phyloP scores from a whole-genome alignment of 2,329 filamentous ascomycete species.

The Fusarium agapanthi region DNA sequence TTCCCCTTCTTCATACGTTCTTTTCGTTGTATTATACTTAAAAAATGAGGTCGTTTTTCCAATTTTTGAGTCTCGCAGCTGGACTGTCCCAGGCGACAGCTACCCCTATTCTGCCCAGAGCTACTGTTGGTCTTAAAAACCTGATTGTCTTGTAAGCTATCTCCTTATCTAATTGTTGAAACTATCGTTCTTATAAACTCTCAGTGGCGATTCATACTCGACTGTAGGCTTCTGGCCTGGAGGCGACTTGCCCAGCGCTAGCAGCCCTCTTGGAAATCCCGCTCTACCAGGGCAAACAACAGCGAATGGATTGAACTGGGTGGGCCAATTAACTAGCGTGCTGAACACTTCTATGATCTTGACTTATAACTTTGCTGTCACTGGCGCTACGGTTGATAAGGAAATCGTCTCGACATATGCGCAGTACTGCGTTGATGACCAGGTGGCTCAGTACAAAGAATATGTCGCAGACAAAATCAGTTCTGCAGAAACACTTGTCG shows the following conservation, averaged over 20 bases:
- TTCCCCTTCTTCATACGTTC: not conserved
- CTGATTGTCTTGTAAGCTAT: conserved; percentile 1
- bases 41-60: not conserved
- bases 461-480: conserved; percentile 11
- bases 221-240: conserved; percentile 28
- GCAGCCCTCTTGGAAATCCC: conserved; percentile 20
- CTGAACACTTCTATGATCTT: conserved; percentile 18
- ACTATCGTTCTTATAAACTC: not conserved
- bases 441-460: conserved; percentile 24
- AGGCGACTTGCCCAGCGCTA: not conserved
- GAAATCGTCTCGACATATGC: conserved; percentile 21
- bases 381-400: conserved; percentile 27
- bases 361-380: conserved; percentile 28
- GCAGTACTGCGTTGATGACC: conserved; percentile 19
- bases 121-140: not conserved
- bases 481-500: conserved; percentile 7
- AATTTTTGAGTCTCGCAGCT: not conserved
- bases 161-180: rapidly evolving
- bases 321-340: conserved; percentile 14
- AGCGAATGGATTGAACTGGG: conserved; percentile 27
- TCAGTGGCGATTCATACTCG: conserved; percentile 25
- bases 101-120: not conserved
- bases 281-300: conserved; percentile 20
- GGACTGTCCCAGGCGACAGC: conserved; percentile 2
- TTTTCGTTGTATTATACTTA: not conserved